Evolutionary conservation across 2,329 filamentous ascomycete species (phyloP).

Genomic region (Cercospora sesami): DNA sequence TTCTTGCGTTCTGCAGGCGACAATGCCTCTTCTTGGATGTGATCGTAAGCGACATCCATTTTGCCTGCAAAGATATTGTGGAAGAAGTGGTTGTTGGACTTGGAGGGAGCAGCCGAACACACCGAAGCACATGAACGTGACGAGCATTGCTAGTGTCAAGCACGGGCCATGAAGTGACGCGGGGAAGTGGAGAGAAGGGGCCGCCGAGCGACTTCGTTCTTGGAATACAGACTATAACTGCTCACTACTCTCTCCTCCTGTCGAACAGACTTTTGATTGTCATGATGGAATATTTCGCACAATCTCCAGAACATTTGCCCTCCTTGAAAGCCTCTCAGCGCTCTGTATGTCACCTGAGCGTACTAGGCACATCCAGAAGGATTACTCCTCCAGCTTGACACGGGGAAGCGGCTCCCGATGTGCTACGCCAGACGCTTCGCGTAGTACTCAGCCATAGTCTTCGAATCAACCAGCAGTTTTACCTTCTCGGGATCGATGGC

Average conservation of each 20-base stretch:
- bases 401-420: too few relatives aligned
- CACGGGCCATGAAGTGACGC: neutral
- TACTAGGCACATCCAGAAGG: neutral
- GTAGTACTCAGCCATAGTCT: neutral
- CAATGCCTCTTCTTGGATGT: constrained; percentile 82
- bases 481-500: neutral
- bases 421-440: neutral
- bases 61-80: neutral
- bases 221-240: neutral
- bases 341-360: neutral
- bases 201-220: neutral
- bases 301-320: neutral
- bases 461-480: neutral
- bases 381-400: neutral
- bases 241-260: neutral
- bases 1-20: constrained; percentile 48
- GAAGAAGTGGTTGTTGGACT: neutral
- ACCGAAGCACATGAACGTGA: constrained; percentile 1
- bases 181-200: constrained; percentile 4
- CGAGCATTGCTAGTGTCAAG: neutral
- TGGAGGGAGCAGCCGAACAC: neutral
- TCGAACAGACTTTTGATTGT: neutral
- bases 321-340: neutral
- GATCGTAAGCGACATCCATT: constrained; percentile 98
- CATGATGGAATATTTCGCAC: neutral